Percentiles rank a stretch among this genome's conserved stretches.
phyloP scores from a whole-genome alignment of 345 rosid species.

The Balakata baccata region DNA sequence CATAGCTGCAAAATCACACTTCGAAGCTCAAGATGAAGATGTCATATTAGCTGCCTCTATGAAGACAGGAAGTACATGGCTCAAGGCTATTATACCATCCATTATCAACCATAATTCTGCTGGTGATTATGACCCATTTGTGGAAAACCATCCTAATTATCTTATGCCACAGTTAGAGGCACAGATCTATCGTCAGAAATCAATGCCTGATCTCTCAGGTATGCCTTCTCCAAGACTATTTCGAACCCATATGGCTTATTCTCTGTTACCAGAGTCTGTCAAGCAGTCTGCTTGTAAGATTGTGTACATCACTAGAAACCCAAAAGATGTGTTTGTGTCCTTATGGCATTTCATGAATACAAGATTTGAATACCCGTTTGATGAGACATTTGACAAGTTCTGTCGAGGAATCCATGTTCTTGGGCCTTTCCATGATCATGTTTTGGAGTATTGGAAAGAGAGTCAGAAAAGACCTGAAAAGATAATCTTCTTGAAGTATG shows the following conservation, averaged over 20 bases:
- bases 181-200: neutral
- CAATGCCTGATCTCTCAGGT: neutral
- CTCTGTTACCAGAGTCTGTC: neutral
- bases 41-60: slow-evolving; percentile 32
- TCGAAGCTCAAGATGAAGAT: slow-evolving; percentile 21
- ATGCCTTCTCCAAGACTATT: slow-evolving; percentile 9
- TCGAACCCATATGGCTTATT: neutral
- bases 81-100: slow-evolving; percentile 33
- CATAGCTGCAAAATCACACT: slow-evolving; percentile 14
- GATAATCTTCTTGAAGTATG: slow-evolving; percentile 38
- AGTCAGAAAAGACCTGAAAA: slow-evolving; percentile 22
- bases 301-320: neutral
- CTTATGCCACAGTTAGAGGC: neutral
- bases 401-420: slow-evolving; percentile 27
- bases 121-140: neutral
- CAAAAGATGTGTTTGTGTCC: slow-evolving; percentile 2
- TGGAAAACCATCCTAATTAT: neutral
- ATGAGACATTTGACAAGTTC: slow-evolving; percentile 30
- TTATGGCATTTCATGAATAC: slow-evolving; percentile 8
- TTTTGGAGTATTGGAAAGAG: slow-evolving; percentile 32
- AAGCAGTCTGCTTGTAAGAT: slow-evolving; percentile 1
- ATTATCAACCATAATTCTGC: slow-evolving; percentile 9
- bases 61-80: slow-evolving; percentile 44
- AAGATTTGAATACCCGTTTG: neutral
- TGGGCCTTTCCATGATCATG: slow-evolving; percentile 38